Evolutionary conservation across 2,329 filamentous ascomycete species (phyloP).

Genomic region (Fonsecaea erecta): DNA sequence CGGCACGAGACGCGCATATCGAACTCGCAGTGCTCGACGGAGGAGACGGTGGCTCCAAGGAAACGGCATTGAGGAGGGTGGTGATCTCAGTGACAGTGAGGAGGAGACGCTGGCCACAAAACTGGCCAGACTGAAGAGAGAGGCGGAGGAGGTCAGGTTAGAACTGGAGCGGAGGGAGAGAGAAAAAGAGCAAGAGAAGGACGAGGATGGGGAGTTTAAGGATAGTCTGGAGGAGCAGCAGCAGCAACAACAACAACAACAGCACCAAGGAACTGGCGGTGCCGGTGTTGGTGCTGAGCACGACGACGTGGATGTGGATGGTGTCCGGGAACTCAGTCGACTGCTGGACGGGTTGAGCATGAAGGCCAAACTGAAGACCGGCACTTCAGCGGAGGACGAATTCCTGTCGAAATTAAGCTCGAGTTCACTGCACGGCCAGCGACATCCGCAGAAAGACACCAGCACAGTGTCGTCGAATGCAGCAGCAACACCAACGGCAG

Average conservation of each 20-base stretch:
- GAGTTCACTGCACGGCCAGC: slow-evolving; percentile 4
- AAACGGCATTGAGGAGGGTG: slow-evolving; percentile 63
- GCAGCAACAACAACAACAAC: slow-evolving; percentile 44
- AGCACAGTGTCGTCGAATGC: background rate
- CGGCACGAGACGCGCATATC: slow-evolving; percentile 82
- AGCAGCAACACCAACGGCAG: background rate
- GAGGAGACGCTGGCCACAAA: slow-evolving; percentile 77
- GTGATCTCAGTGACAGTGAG: slow-evolving; percentile 69
- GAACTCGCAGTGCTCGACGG: slow-evolving; percentile 70
- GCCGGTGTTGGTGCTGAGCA: slow-evolving; percentile 44
- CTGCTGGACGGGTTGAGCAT: slow-evolving; percentile 60
- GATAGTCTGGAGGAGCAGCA: slow-evolving; percentile 46
- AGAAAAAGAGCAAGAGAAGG: slow-evolving; percentile 51
- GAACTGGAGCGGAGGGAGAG: slow-evolving; percentile 53
- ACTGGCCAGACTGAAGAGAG: slow-evolving; percentile 79
- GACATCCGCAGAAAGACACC: background rate
- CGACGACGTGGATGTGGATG: slow-evolving; percentile 56
- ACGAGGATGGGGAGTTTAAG: slow-evolving; percentile 42
- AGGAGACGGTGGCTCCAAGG: slow-evolving; percentile 48
- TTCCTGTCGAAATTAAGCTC: slow-evolving; percentile 30
- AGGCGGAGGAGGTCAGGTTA: slow-evolving; percentile 75
- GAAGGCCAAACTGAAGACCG: slow-evolving; percentile 21
- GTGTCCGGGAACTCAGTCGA: slow-evolving; percentile 71
- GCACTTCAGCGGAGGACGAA: slow-evolving; percentile 28
- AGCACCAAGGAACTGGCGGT: slow-evolving; percentile 46